Evolutionary conservation across 2,329 filamentous ascomycete genomes (phyloP), one percentile per base, ranked within the genome.

Genomic region (Colletotrichum destructivum): DNA sequence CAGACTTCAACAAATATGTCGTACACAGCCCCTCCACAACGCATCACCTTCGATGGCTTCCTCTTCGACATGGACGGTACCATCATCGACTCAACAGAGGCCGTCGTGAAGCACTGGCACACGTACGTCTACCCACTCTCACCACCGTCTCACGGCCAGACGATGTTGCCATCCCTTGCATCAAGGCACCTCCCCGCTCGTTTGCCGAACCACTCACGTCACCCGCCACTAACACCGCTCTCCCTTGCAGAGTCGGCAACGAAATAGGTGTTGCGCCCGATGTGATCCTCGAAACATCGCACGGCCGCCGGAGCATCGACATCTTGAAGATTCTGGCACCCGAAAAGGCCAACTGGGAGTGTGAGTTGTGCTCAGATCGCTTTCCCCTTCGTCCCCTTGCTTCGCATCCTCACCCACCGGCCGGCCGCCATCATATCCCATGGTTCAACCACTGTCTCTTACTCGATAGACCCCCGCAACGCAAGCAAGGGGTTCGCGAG

Each of bases 301-400:
- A 99, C 82, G 96, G 96, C 73, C 90, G 96, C 71, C 88, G 96
- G 70, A 94, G 91, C 75, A 98, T 98, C 78, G 96, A 99, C 77
- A 91, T 93, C 3, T 87, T 99, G 70, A 89, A 89, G 80, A 85
- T 95, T 38, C 89, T 98, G 70, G 92, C 94, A 73, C 93, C 94
- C 18, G 91, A 93, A 76, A 94, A 94, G 80, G 96, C 96, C 52
- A 98, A 92, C 77, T 96, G 93, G 94, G 94, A 98, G 75, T 98
- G 94, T 97, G 84, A 84, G 93, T 89, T 89, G 42, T 38, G 44
- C 52, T 46, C 71, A 31, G 60, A 55, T 72, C 56, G 59, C 59
- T 59, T 51, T 42, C 40, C 23, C 49, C 12, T 21, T 23, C 55
- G 40, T 61, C 62, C 62, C 72, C 70, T 72, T 69, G 59, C 59